Base-by-base conservation (phyloP, 1,284 basidiomycete genomes). In the Chondrostereum purpureum region DNA sequence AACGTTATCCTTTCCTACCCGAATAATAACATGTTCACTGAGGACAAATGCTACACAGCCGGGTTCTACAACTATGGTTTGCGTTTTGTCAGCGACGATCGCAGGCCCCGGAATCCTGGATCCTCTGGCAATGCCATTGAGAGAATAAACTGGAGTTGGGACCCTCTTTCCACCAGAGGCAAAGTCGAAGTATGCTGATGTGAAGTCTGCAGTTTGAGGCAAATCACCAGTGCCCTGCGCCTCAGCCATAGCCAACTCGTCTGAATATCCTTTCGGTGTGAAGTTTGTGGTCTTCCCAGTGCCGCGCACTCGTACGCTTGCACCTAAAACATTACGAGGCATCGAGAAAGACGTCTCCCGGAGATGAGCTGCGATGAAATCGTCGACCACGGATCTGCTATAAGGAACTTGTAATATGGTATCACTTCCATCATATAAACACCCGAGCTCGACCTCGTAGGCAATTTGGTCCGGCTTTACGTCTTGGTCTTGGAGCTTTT, bases 71-170 rank as follows among this genome's bases (percentile, higher is more conserved):
- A 80, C 68, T 46, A 82, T 77, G 10, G 80, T 83, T 62, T 83
- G 80, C 12, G 81, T 84, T 47, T 77, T 67, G 57, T 84, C 80
- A 44, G 83, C 75, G 48, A 83, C 69, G 61, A 82, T 73, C 6
- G 77, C 77, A 3, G 81, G 80, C 0, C 79, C 79, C 19, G 62
- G 44, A 20, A 86, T 63, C 14, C 59, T 55, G 48, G 77, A 72
- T 8, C 82, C 82, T 1, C 66, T 56, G 1, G 65, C 56, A 22
- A 85, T 55, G 14, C 68, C 59, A 12, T 62, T 67, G 22, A 85
- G 61, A 50, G 70, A 57, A 55, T 68, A 78, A 16, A 86, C 74
- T 0, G 80, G 78, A 13, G 78, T 78, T 13, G 77, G 65, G 17
- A 35, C 66, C 52, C 34, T 76, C 61, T 16, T 77, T 58, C 3